These are phyloP conservation scores for Fusarium sp. DNA, from an alignment of 2,329 filamentous ascomycete genomes.

Conservation along the genomic window DNA sequence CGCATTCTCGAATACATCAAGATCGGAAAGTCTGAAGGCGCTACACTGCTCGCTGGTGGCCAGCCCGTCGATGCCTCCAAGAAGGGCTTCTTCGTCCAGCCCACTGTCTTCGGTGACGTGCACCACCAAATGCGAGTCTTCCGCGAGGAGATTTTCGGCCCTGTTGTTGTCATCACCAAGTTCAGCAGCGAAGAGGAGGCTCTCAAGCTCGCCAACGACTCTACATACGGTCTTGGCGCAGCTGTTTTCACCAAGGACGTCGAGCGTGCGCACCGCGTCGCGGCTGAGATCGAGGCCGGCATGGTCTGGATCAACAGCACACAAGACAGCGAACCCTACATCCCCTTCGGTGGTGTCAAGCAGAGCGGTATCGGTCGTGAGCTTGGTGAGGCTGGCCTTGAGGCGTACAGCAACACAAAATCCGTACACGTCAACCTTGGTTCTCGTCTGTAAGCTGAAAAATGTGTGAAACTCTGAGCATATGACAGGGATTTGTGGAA, in stretches of 20 bases:
- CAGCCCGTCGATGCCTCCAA: slow-evolving; percentile 64
- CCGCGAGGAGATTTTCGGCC: slow-evolving; percentile 90
- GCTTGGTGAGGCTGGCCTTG: slow-evolving; percentile 43
- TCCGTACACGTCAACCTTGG: slow-evolving; percentile 45
- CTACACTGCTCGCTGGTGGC: slow-evolving; percentile 46
- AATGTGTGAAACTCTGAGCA: neutral
- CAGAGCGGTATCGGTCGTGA: slow-evolving; percentile 46
- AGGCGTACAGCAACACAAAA: slow-evolving; percentile 45
- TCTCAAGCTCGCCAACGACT: slow-evolving; percentile 78
- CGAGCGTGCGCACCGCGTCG: slow-evolving; percentile 82
- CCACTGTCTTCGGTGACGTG: slow-evolving; percentile 84
- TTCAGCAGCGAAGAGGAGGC: slow-evolving; percentile 84
- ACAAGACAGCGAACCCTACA: slow-evolving; percentile 43
- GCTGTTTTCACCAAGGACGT: slow-evolving; percentile 84
- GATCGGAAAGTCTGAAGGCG: slow-evolving; percentile 47
- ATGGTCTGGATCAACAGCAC: slow-evolving; percentile 64
- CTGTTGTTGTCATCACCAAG: slow-evolving; percentile 83
- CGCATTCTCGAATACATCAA: slow-evolving; percentile 73
- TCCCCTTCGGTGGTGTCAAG: slow-evolving; percentile 46
- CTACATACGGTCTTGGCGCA: slow-evolving; percentile 81
- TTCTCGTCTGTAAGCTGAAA: slow-evolving; percentile 34
- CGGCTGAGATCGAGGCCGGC: slow-evolving; percentile 78
- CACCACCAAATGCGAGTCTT: slow-evolving; percentile 80
- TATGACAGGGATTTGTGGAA: neutral
- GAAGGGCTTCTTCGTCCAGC: slow-evolving; percentile 88